Base-by-base conservation (phyloP, 2,329 filamentous ascomycete genomes). In the Colletotrichum endophyticum region DNA sequence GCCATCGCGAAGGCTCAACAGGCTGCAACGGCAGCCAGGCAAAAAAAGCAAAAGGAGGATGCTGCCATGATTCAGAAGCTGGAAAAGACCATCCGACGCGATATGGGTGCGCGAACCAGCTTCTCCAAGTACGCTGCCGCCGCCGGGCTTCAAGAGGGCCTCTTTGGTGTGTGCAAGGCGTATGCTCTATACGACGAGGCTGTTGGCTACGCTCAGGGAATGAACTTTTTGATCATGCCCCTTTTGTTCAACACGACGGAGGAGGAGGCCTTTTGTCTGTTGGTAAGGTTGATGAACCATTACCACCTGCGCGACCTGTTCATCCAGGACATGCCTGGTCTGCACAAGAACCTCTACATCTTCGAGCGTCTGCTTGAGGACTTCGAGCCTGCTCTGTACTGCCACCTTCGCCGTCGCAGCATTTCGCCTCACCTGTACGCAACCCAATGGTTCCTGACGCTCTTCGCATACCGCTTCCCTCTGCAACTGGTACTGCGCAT, bases 211-310 rank as follows among this genome's bases (percentile, higher is more conserved):
- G 96, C 98, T 0, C 97, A 99, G 85, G 97, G 97, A 82, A 98
- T 99, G 95, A 99, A 99, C 83, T 99, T 99, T 82, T 92, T 99
- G 76, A 95, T 96, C 66, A 99, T 99, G 96, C 97, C 98, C 28
- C 85, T 99, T 22, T 88, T 99, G 2, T 98, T 99, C 87, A 99
- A 98, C 84, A 98, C 99, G 96, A 95, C 96, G 4, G 96, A 99
- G 85, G 96, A 98, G 82, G 97, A 99, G 86, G 96, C 97, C 0
- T 99, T 99, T 82, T 97, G 95, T 80, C 88, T 99, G 22, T 91
- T 99, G 30, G 96, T 98, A 22, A 94, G 95, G 78, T 86, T 99
- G 70, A 99, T 99, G 97, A 98, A 98, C 86, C 95, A 98, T 79
- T 99, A 99, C 84, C 93, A 95, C 75, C 88, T 99, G 36, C 94